phyloP scores from a whole-genome alignment of 2,329 filamentous ascomycete genomes.

The Venturiaceae sp. region DNA sequence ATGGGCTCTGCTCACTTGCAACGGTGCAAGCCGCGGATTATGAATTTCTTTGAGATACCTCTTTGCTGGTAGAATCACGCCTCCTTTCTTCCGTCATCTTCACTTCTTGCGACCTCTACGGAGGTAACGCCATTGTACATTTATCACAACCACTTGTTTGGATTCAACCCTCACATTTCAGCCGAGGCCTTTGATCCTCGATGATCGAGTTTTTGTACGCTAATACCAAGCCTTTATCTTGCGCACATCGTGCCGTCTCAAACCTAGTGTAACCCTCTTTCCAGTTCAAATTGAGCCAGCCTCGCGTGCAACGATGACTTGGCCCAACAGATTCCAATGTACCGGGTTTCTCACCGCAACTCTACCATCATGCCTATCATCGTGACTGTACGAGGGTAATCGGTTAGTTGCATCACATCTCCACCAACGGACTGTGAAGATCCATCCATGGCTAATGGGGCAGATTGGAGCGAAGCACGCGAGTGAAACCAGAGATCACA shows the following conservation, averaged over 20 bases:
- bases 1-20: neutral
- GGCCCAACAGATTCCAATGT: neutral
- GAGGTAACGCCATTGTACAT: neutral
- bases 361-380: neutral
- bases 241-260: neutral
- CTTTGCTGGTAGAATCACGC: neutral
- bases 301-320: neutral
- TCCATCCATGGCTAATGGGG: neutral
- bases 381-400: neutral
- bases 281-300: neutral
- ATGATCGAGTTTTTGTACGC: neutral
- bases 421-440: neutral
- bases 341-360: neutral
- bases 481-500: neutral
- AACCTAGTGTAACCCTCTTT: neutral
- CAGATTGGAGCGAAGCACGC: neutral
- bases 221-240: neutral
- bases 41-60: slow-evolving; percentile 2
- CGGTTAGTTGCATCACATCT: neutral
- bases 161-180: neutral
- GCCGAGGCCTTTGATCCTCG: neutral
- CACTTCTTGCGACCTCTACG: slow-evolving; percentile 1
- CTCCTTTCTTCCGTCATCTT: neutral
- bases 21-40: neutral
- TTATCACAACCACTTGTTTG: neutral